These are phyloP conservation scores for Colletotrichum limetticola DNA, from an alignment of 2,329 filamentous ascomycete genomes.

Conservation along the genomic window DNA sequence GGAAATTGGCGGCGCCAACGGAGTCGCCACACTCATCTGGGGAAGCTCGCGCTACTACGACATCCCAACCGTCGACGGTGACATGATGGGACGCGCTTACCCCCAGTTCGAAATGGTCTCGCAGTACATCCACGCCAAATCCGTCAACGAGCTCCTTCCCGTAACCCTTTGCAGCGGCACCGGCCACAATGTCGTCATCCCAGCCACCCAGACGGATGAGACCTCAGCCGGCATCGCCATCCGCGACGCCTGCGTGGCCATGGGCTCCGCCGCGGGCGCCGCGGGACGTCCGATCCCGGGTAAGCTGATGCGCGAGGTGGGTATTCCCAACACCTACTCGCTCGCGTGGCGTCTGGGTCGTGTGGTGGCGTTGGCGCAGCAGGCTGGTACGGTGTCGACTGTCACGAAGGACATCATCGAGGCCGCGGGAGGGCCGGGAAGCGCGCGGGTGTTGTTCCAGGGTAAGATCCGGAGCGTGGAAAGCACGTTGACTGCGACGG, in stretches of 20 bases:
- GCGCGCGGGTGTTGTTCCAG: slow-evolving; percentile 39
- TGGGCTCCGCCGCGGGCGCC: slow-evolving; percentile 47
- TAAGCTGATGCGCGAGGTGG: slow-evolving; percentile 44
- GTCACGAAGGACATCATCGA: slow-evolving; percentile 50
- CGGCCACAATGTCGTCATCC: slow-evolving; percentile 38
- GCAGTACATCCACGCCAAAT: slow-evolving; percentile 43
- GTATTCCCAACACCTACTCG: slow-evolving; percentile 48
- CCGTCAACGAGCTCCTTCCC: slow-evolving; percentile 40
- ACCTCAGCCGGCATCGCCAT: slow-evolving; percentile 38
- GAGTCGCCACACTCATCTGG: slow-evolving; percentile 52
- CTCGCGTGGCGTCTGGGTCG: slow-evolving; percentile 60
- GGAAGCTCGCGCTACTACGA: slow-evolving; percentile 49
- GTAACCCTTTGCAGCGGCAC: slow-evolving; percentile 40
- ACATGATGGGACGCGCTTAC: slow-evolving; percentile 49
- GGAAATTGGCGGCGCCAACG: slow-evolving; percentile 64
- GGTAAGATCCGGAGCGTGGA: slow-evolving; percentile 42
- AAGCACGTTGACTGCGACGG: slow-evolving; percentile 57
- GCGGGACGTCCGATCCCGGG: slow-evolving; percentile 45
- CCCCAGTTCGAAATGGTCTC: slow-evolving; percentile 43
- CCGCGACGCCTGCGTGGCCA: slow-evolving; percentile 41
- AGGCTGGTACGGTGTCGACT: slow-evolving; percentile 53
- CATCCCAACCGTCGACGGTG: slow-evolving; percentile 47
- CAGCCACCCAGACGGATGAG: slow-evolving; percentile 36
- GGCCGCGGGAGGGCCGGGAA: slow-evolving; percentile 48
- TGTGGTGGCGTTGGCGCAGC: slow-evolving; percentile 56